Conservation (phyloP, 768 basidiomycete species). For the Mycena latifolia region DNA sequence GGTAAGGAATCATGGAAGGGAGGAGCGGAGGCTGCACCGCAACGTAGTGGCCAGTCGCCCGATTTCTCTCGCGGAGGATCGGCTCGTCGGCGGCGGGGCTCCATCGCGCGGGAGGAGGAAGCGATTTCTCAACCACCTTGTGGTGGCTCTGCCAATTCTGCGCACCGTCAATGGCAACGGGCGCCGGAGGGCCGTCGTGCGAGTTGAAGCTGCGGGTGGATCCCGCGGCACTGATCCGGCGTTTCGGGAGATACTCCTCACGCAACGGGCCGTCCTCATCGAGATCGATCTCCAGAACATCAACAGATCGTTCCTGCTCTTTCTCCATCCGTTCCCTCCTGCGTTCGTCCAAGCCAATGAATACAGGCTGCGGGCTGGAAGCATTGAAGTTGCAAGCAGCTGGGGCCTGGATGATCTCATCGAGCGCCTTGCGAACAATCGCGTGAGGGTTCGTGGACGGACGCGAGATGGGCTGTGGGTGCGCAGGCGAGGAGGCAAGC, state of each 20-base stretch:
- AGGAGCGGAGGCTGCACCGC: conserved; percentile 69
- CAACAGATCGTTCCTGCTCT: conserved; percentile 54
- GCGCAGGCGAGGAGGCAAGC: conserved; percentile 68
- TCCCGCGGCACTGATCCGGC: conserved; percentile 60
- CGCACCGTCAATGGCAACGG: conserved; percentile 35
- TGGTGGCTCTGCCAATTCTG: conserved; percentile 35
- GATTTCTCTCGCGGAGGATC: conserved; percentile 66
- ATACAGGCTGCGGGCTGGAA: conserved; percentile 70
- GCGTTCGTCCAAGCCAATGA: conserved; percentile 78
- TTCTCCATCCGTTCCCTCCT: conserved; percentile 64
- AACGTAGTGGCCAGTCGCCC: conserved; percentile 69
- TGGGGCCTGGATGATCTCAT: conserved; percentile 73
- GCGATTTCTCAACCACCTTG: conserved; percentile 43
- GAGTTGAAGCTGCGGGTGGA: conserved; percentile 39
- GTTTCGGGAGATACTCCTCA: conserved; percentile 84
- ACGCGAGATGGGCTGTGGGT: conserved; percentile 82
- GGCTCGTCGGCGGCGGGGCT: conserved; percentile 86
- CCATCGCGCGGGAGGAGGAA: conserved; percentile 87
- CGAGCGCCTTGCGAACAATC: conserved; percentile 76
- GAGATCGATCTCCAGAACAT: conserved; percentile 79
- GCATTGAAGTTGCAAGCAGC: conserved; percentile 44
- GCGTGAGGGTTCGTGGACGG: conserved; percentile 80
- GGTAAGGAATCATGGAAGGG: conserved; percentile 52
- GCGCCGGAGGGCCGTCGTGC: conserved; percentile 27
- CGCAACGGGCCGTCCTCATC: conserved; percentile 87